These are phyloP conservation scores for Aspergillus latus DNA, from an alignment of 2,329 filamentous ascomycete genomes.

Conservation along the genomic window DNA sequence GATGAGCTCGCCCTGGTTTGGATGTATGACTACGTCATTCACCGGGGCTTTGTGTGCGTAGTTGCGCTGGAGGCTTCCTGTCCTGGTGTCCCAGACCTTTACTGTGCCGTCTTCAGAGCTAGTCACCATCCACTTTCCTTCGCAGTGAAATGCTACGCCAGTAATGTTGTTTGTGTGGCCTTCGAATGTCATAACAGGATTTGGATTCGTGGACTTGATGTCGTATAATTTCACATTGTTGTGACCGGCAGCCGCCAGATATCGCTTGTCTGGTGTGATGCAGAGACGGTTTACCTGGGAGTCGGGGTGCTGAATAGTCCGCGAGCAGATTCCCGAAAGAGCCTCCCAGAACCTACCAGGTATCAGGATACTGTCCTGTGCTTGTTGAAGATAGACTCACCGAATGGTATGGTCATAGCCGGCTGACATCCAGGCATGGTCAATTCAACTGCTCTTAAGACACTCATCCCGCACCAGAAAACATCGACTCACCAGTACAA, in stretches of 20 bases:
- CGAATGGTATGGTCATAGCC: slow-evolving; percentile 75
- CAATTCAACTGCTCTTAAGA: slow-evolving; percentile 7
- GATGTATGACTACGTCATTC: slow-evolving; percentile 99
- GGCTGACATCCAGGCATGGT: slow-evolving; percentile 46
- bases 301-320: slow-evolving; percentile 96
- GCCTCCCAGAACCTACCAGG: slow-evolving; percentile 88
- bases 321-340: slow-evolving; percentile 93
- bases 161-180: slow-evolving; percentile 96
- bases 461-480: background rate
- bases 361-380: background rate
- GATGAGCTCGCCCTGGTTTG: slow-evolving; percentile 97
- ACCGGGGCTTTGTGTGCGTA: slow-evolving; percentile 87
- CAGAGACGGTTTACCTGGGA: slow-evolving; percentile 98
- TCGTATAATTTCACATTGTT: slow-evolving; percentile 97
- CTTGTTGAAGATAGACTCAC: slow-evolving; percentile 44
- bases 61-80: slow-evolving; percentile 82
- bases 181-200: slow-evolving; percentile 88
- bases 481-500: slow-evolving; percentile 57
- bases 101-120: slow-evolving; percentile 95
- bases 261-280: slow-evolving; percentile 97
- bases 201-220: slow-evolving; percentile 97
- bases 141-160: slow-evolving; percentile 95
- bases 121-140: slow-evolving; percentile 99
- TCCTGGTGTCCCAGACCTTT: slow-evolving; percentile 94
- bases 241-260: slow-evolving; percentile 75